These are phyloP conservation scores for Haplosporangium sp. DNA, from an alignment of 371 early-diverging fungal species.

Conservation along the genomic window DNA sequence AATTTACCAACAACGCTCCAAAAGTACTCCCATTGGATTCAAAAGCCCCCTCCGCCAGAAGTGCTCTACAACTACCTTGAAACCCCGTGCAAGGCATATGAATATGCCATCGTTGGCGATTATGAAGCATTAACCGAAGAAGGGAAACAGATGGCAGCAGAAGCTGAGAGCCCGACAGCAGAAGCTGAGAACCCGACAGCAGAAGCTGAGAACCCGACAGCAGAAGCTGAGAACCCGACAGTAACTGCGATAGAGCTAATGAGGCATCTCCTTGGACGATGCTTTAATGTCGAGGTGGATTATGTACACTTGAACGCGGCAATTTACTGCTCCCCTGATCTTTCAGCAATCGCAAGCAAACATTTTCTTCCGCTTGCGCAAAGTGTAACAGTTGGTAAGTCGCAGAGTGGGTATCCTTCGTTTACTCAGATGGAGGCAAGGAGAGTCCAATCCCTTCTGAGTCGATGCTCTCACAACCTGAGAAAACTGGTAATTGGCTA, in stretches of 20 bases:
- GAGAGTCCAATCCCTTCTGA: background rate
- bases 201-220: background rate
- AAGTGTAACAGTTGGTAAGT: no score
- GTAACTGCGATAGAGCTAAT: background rate
- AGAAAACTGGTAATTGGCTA: background rate
- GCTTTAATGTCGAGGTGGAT: background rate
- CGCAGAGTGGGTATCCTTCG: no score
- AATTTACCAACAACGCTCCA: background rate
- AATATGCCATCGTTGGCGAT: no score
- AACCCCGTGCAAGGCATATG: background rate
- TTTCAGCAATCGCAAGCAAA: background rate
- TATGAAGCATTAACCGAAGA: no score
- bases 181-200: no score
- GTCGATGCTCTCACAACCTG: background rate
- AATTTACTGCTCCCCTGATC: background rate
- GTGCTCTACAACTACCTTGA: background rate
- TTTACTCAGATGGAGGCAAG: background rate
- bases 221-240: background rate
- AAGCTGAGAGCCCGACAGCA: no score
- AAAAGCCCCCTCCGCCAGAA: background rate
- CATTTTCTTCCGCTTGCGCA: background rate
- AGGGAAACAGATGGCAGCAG: background rate
- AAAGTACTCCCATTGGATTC: background rate
- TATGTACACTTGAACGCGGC: background rate
- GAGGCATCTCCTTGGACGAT: background rate